Evolutionary conservation across 139 green algal species (phyloP), one percentile per base, ranked within the genome.

Genomic region (Micromonas commoda): DNA sequence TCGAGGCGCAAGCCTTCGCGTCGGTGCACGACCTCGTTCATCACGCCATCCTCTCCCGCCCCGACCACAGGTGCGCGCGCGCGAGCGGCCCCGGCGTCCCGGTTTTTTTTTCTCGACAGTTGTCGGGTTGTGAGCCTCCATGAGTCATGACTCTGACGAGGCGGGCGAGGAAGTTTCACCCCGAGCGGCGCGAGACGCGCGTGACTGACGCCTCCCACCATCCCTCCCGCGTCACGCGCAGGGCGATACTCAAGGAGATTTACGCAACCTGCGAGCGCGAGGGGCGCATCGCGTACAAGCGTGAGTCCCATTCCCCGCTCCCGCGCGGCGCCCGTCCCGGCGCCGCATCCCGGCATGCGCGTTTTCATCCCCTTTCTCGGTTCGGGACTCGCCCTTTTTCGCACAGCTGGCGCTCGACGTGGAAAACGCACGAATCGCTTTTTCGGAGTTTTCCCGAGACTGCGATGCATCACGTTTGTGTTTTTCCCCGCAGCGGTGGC

Each of bases 21-120:
- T 39, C 20, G 2, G 71, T 77, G 29, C 71, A 77, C 52, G 71
- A 77, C 33, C 61, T 77, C 29, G 53, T 77, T 31, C 71, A 77
- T 61, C 51, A 52, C 33, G 71, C 71, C 20, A 67, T 77, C 31
- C 6, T 38, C 21, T 64, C 68, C 20, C 38, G 31, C 37, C 37
- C 37, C 3, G 61, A 28, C 13, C 16, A 57, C 9, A 9, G 45
- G 45, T 57, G 9, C 45, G 45, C 16, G 45, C 45, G 9, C 16
- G 9, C 9, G 16, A 57, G 9, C 16, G 9, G 45, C 45, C 9
- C 45, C 45, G 9, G 45, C 9, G 45, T 57, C 45, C 9, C 9
- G 45, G 16, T 57, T 57, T 57, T 57, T 57, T 16, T 57, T 57
- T 57, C 45, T 16, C 45, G 45, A 16, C 45, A 57, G 9, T 9